Evolutionary conservation across 1,284 basidiomycete genomes (phyloP).

Genomic region (Puccinia polysora): DNA sequence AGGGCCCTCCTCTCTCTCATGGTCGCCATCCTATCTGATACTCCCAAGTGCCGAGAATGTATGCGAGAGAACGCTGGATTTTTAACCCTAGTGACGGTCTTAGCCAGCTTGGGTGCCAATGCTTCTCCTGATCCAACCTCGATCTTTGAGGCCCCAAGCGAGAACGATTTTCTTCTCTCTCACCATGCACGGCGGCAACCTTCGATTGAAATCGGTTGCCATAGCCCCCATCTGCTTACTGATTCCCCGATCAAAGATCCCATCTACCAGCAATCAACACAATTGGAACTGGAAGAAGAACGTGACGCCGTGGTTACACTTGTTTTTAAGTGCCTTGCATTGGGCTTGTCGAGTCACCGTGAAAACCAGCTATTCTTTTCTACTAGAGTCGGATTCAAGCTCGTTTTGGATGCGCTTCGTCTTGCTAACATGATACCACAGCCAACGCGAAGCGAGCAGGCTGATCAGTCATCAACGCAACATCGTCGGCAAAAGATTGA

Average conservation of each 20-base stretch:
- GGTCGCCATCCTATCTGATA: slow-evolving; percentile 39
- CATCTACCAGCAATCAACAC: not conserved
- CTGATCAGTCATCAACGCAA: not conserved
- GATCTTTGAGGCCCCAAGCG: not conserved
- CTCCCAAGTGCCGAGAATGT: slow-evolving; percentile 26
- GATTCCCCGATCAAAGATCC: slow-evolving; percentile 11
- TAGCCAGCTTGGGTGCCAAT: slow-evolving; percentile 34
- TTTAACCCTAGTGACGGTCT: slow-evolving; percentile 40
- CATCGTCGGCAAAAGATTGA: slow-evolving; percentile 14
- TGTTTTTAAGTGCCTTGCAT: slow-evolving; percentile 39
- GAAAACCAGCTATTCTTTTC: slow-evolving; percentile 39
- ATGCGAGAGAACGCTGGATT: slow-evolving; percentile 43
- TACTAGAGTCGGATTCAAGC: slow-evolving; percentile 19
- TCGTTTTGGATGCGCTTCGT: slow-evolving; percentile 37
- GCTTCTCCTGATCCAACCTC: slow-evolving; percentile 5
- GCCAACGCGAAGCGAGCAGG: not conserved
- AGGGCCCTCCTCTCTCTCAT: slow-evolving; percentile 36
- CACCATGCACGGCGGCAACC: not conserved
- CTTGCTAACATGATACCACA: slow-evolving; percentile 27
- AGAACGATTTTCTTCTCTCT: too few species aligned
- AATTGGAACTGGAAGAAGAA: slow-evolving; percentile 24
- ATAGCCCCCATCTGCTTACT: not conserved
- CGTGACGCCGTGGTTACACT: slow-evolving; percentile 30
- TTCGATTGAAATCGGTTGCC: not conserved
- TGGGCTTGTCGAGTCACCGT: slow-evolving; percentile 15